A percentile compares a stretch with the other conserved stretches of the same genome.
Conservation (phyloP, 2,329 filamentous ascomycete genomes). For the Arthrobotrys sinensis region DNA sequence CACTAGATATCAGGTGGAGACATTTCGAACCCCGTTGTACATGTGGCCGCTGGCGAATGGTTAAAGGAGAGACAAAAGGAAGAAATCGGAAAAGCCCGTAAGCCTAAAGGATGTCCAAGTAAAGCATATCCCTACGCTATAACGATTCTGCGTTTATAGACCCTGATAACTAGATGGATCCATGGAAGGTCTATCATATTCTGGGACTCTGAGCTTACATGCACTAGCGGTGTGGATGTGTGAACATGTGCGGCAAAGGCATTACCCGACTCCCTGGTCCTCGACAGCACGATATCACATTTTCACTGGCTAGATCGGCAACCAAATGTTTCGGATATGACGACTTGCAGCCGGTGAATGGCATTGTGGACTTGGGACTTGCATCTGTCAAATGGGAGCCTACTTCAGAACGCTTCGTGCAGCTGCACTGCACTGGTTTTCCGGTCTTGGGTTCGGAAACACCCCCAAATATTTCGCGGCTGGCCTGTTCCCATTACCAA, state of each 20-base stretch:
- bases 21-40: neutral
- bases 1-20: constrained; percentile 13
- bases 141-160: neutral
- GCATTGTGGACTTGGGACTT: constrained; percentile 14
- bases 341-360: constrained; percentile 20
- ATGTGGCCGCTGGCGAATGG: constrained; percentile 35
- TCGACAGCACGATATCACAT: constrained; percentile 16
- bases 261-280: constrained; percentile 9
- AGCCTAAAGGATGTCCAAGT: neutral
- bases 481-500: neutral
- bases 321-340: constrained; percentile 6
- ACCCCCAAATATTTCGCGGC: constrained; percentile 6
- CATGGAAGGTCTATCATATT: neutral
- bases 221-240: neutral
- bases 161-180: neutral
- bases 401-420: neutral
- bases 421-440: neutral
- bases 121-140: neutral
- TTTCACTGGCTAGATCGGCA: constrained; percentile 26
- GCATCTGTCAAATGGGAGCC: neutral
- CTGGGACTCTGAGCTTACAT: neutral
- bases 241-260: constrained; percentile 12
- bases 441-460: neutral
- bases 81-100: constrained; percentile 10
- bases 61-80: neutral